Base-by-base conservation (phyloP, 257 asterid genomes). In the Echium plantagineum region DNA sequence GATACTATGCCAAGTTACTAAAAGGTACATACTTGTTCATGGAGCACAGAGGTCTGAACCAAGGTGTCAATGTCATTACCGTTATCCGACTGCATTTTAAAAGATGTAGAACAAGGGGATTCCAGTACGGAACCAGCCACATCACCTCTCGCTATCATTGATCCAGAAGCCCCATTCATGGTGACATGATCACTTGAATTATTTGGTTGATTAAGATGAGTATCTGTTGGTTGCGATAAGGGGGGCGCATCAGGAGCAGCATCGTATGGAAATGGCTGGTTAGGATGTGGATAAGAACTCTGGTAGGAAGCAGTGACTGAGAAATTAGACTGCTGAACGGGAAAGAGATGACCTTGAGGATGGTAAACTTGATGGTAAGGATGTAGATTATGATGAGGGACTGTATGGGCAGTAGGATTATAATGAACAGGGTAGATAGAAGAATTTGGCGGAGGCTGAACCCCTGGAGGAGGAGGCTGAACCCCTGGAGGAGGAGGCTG, bases 21-120 rank as follows among this genome's bases (percentile, higher is more conserved):
- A 58, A 66, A 52, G 66, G 8, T 15, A 58, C 65, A 58, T 79
- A 88, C 98, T 72, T 93, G 98, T 74, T 93, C 97, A 58, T 77
- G 97, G 68, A 93, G 69, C 69, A 86, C 80, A 65, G 94, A 94
- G 56, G 63, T 81, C 79, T 80, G 98, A 42, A 88, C 89, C 66
- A 87, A 89, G 62, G 77, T 73, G 63, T 84, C 98, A 53, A 93
- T 72, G 70, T 84, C 91, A 66, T 56, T 69, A 17, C 38, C 63
- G 61, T 73, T 75, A 63, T 60, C 72, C 35, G 73, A 71, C 22
- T 72, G 83, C 58, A 66, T 64, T 35, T 63, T 71, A 47, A 73
- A 75, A 52, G 80, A 71, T 35, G 74, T 59, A 24, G 77, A 64
- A 26, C 63, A 75, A 73, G 56, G 66, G 28, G 22, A 55, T 62